phyloP scores from a whole-genome alignment of 345 rosid genomes.

The Brassica incana region DNA sequence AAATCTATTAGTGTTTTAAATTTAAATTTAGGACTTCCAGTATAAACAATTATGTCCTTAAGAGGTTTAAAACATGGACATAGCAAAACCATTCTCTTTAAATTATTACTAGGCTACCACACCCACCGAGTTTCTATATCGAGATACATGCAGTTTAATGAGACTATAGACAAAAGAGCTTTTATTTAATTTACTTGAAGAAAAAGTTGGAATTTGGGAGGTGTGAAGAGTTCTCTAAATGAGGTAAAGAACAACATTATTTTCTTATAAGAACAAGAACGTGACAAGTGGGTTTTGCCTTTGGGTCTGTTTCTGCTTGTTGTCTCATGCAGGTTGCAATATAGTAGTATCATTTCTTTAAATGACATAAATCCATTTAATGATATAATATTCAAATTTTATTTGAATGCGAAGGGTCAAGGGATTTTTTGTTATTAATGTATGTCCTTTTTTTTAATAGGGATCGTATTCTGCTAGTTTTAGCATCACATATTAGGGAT shows the following conservation, averaged over 20 bases:
- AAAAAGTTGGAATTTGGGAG: slow-evolving; percentile 29
- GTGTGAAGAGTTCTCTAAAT: slow-evolving; percentile 26
- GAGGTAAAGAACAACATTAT: slow-evolving; percentile 21
- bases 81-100: neutral
- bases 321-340: slow-evolving; percentile 22
- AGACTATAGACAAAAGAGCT: neutral
- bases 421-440: neutral
- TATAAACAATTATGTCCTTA: neutral
- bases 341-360: neutral
- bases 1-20: neutral
- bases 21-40: neutral
- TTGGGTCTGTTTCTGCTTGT: slow-evolving; percentile 1
- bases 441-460: neutral
- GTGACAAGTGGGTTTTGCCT: slow-evolving; percentile 27
- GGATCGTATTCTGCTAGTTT: neutral
- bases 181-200: neutral
- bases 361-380: neutral
- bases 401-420: slow-evolving; percentile 7
- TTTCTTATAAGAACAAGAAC: slow-evolving; percentile 25
- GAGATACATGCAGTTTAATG: neutral
- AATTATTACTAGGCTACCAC: neutral
- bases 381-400: neutral
- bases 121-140: neutral
- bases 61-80: neutral
- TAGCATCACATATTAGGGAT: neutral